A percentile compares a stretch with the other conserved stretches of the same genome.
These are phyloP conservation scores for Amylocarpus encephaloides DNA, from an alignment of 2,329 filamentous ascomycete species.

Conservation along the genomic window DNA sequence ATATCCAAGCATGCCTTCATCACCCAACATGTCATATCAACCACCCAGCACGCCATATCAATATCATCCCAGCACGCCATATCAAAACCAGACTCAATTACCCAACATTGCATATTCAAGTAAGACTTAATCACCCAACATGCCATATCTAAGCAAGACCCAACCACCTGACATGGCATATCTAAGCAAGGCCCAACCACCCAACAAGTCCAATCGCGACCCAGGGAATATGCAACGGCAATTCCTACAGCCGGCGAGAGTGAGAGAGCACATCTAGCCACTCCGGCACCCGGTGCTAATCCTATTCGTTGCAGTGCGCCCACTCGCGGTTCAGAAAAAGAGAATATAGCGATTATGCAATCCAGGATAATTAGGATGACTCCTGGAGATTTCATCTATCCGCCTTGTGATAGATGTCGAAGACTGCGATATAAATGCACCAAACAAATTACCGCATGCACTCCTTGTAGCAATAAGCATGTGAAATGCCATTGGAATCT, in stretches of 20 bases:
- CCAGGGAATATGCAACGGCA: slow-evolving; percentile 41
- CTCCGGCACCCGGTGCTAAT: slow-evolving; percentile 17
- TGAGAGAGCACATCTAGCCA: slow-evolving; percentile 16
- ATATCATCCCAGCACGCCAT: slow-evolving; percentile 26
- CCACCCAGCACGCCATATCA: too few relatives aligned
- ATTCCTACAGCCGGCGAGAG: slow-evolving; percentile 40
- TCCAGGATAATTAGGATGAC: slow-evolving; percentile 68
- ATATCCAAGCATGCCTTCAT: too few relatives aligned
- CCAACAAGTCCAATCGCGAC: slow-evolving; percentile 18
- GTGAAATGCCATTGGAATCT: slow-evolving; percentile 83
- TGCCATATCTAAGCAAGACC: slow-evolving; percentile 29
- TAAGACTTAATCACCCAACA: slow-evolving; percentile 34
- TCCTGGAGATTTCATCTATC: slow-evolving; percentile 69
- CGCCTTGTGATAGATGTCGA: slow-evolving; percentile 78
- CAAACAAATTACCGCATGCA: slow-evolving; percentile 80
- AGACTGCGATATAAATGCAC: slow-evolving; percentile 74
- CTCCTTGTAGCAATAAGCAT: slow-evolving; percentile 85
- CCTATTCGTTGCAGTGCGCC: slow-evolving; percentile 8
- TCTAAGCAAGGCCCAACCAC: slow-evolving; percentile 35
- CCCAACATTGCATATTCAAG: slow-evolving; percentile 20
- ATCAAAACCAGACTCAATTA: slow-evolving; percentile 34
- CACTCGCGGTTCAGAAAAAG: slow-evolving; percentile 25
- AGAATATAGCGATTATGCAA: slow-evolving; percentile 59
- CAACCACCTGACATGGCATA: slow-evolving; percentile 32
- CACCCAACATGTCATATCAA: too few relatives aligned